These are phyloP conservation scores for Trichosanthes truncata DNA, from an alignment of 306 rosid species.

Conservation along the genomic window DNA sequence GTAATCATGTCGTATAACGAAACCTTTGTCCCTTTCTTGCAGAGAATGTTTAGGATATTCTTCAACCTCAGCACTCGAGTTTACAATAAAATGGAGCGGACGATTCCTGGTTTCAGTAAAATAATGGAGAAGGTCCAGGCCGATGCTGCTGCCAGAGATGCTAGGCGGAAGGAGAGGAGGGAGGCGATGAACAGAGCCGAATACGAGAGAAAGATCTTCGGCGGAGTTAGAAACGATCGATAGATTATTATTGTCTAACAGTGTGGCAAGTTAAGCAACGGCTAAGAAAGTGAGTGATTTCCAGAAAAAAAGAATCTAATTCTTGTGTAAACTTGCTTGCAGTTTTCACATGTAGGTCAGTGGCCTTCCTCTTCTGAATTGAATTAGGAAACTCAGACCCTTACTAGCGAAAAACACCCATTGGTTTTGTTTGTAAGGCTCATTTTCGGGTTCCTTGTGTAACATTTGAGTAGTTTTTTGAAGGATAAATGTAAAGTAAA, in stretches of 20 bases:
- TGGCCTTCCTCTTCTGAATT: background rate
- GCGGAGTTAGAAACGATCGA: conserved; percentile 2
- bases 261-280: background rate
- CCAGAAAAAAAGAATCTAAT: background rate
- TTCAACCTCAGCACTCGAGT: conserved; percentile 9
- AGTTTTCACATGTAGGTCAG: background rate
- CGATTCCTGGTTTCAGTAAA: conserved; percentile 47
- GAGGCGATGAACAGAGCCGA: conserved; percentile 21
- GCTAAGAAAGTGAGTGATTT: background rate
- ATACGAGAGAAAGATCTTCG: background rate
- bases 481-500: conserved; percentile 3
- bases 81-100: conserved; percentile 9
- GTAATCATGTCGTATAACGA: conserved; percentile 1
- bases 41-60: conserved; percentile 30
- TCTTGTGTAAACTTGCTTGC: background rate
- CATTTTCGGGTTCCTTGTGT: background rate
- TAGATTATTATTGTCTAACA: background rate
- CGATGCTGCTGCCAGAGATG: conserved; percentile 13
- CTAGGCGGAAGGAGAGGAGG: conserved; percentile 19
- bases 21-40: conserved; percentile 26
- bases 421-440: background rate
- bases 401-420: background rate
- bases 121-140: conserved; percentile 23
- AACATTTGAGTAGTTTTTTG: background rate
- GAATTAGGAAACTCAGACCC: conserved; percentile 63